phyloP scores from a whole-genome alignment of 2,329 filamentous ascomycete genomes.

The Emergomyces pasteurianus region DNA sequence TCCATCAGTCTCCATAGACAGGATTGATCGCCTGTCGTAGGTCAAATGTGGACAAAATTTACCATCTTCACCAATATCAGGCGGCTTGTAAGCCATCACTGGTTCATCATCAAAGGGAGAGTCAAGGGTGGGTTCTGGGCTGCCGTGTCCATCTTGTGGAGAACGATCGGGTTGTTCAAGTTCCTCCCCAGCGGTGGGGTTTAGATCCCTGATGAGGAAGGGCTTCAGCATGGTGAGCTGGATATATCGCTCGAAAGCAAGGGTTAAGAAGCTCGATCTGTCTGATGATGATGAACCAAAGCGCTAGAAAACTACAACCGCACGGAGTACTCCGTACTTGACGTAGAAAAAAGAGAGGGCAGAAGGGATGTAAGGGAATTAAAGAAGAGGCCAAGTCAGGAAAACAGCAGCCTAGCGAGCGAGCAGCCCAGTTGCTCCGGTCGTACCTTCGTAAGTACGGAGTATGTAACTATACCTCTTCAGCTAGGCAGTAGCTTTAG shows the following conservation, averaged over 20 bases:
- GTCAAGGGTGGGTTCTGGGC: background rate
- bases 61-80: background rate
- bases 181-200: background rate
- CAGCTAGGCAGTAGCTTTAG: background rate
- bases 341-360: background rate
- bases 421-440: background rate
- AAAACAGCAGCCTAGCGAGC: background rate
- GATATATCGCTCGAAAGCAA: background rate
- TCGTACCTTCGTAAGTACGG: too few relatives aligned
- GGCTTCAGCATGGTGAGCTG: slow-evolving; percentile 26
- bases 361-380: background rate
- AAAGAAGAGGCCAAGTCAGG: background rate
- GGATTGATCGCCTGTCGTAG: background rate
- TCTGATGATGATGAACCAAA: background rate
- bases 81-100: background rate
- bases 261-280: background rate
- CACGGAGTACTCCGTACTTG: background rate
- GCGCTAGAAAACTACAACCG: background rate
- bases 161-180: background rate
- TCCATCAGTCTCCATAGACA: background rate
- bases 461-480: background rate
- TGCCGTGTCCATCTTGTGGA: background rate
- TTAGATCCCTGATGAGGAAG: slow-evolving; percentile 27
- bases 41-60: background rate
- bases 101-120: background rate